Conservation (phyloP, 768 basidiomycete genomes). For the Bullera alba region DNA sequence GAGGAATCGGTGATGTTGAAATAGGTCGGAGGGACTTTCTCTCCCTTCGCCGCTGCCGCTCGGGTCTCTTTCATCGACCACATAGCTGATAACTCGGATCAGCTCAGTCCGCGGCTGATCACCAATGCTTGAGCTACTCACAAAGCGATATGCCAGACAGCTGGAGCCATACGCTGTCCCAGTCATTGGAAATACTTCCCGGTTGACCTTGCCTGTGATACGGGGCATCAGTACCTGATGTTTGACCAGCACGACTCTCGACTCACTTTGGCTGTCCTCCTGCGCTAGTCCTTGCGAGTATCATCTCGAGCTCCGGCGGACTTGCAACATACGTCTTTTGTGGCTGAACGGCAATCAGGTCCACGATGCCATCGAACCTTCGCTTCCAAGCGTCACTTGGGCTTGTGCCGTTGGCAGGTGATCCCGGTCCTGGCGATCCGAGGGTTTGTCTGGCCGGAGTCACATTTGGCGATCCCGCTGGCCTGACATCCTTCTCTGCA, state of each 20-base stretch:
- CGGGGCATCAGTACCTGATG: neutral
- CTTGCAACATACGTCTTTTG: slow-evolving; percentile 43
- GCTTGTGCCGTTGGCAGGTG: neutral
- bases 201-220: slow-evolving; percentile 40
- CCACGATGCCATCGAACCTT: slow-evolving; percentile 30
- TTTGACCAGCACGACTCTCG: neutral
- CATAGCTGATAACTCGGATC: slow-evolving; percentile 29
- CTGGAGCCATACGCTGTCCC: slow-evolving; percentile 46
- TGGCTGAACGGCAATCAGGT: slow-evolving; percentile 36
- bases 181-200: slow-evolving; percentile 44
- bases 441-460: neutral
- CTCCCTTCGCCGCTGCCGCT: slow-evolving; percentile 43
- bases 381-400: slow-evolving; percentile 10
- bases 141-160: slow-evolving; percentile 45
- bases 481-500: neutral
- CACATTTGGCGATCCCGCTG: neutral
- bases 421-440: neutral
- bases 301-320: slow-evolving; percentile 46
- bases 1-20: slow-evolving; percentile 45
- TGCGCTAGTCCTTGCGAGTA: slow-evolving; percentile 41
- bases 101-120: neutral
- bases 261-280: slow-evolving; percentile 43
- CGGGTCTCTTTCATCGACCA: slow-evolving; percentile 48
- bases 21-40: slow-evolving; percentile 46
- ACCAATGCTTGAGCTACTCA: slow-evolving; percentile 8